Evolutionary conservation across 2,329 filamentous ascomycete genomes (phyloP), one percentile per base, ranked within the genome.

Genomic region (Calonectria crousiana): DNA sequence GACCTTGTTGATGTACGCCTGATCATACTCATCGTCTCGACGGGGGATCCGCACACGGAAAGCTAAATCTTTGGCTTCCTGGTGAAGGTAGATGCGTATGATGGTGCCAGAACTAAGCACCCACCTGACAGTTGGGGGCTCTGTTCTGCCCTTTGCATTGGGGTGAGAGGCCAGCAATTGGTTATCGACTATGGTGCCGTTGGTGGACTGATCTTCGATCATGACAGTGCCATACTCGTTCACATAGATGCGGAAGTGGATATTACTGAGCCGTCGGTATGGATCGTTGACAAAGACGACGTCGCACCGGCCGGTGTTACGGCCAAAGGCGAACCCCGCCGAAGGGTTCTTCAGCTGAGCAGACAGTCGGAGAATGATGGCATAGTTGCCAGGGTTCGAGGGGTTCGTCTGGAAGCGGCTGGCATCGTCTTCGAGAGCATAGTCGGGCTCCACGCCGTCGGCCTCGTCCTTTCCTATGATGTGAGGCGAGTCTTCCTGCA

Each of bases 141-240:
- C 81, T 71, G 69, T 84, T 77, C 78, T 78, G 34, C 79, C 81
- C 75, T 85, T 86, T 32, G 82, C 78, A 67, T 84, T 84, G 28
- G 83, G 78, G 62, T 86, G 85, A 28, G 82, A 80, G 64, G 85
- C 87, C 78, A 99, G 88, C 44, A 95, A 87, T 23, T 88, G 87
- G 30, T 91, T 89, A 84, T 98, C 96, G 71, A 98, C 95, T 74
- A 95, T 88, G 5, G 97, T 98, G 34, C 97, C 97, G 81, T 98
- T 99, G n/a, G 95, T 98, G 0, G 97, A 98, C 82, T 93, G 91
- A 82, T 99, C 97, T 83, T 98, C 93, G 16, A 98, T 87, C 95
- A 99, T 98, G 77, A 98, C 89, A 71, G 94, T 93, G 34, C 94
- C 95, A 76, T 95, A 92, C n/a, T 92, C 88, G 80, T 97, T 99